Base-by-base conservation (phyloP, 1,284 basidiomycete genomes). In the Pseudozyma pruni region DNA sequence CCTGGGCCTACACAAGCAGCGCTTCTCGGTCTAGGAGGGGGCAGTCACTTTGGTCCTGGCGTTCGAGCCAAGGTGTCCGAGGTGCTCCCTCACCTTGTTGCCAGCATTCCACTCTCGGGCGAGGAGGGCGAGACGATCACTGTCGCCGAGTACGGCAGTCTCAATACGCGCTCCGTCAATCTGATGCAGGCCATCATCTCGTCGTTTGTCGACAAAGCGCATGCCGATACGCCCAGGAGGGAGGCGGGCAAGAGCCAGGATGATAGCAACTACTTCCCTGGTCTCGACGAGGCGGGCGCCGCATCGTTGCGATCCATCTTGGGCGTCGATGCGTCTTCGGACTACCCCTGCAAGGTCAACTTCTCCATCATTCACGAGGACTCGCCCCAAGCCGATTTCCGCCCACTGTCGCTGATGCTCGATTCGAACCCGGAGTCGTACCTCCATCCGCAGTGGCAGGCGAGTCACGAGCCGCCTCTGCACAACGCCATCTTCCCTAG, bases 121-220 rank as follows among this genome's bases (percentile, higher is more conserved):
- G 57, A 51, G 25, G 69, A 64, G 22, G 76, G 76, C 2, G 67
- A 75, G 32, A 63, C 63, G 4, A 52, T 84, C 34, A 58, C 73
- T 14, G 71, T 84, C 22, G 82, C 81, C 42, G 83, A 84, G 57
- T 84, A 81, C 38, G 83, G 83, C 14, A 77, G 79, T 39, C 64
- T 83, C 43, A 81, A 83, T 43, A 76, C 72, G 13, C 67, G 81
- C 17, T 83, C 83, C 9, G 61, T 78, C 38, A 71, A 70, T 17
- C 71, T 84, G 17, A 64, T 84, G 43, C 74, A 75, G 20, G 66
- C 74, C 16, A 70, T 83, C 46, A 77, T 83, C 46, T 75, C 79
- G 16, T 66, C 68, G 4, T 77, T 84, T 33, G 57, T 58, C n/a
- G 56, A 58, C 14, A 70, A 53, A 33, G 55, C 52, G 51, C 62